A percentile compares a stretch with the other conserved stretches of the same genome.
These are phyloP conservation scores for Trichoderma koningiopsis DNA, from an alignment of 2,329 filamentous ascomycete genomes.

Conservation along the genomic window DNA sequence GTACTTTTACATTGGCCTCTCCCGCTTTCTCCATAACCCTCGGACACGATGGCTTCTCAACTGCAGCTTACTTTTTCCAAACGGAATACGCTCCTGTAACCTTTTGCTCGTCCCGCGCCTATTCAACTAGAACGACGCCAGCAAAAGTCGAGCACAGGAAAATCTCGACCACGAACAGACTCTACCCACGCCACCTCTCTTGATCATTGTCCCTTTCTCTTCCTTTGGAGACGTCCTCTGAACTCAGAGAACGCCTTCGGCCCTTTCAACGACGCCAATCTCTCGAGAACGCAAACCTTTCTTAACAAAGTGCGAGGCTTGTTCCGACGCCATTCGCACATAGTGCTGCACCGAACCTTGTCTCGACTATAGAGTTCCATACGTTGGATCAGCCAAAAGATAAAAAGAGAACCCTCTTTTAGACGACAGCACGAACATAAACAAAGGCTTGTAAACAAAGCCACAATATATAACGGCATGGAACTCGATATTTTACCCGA, in stretches of 20 bases:
- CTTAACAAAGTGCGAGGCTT: not conserved
- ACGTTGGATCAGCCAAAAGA: not conserved
- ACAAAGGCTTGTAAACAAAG: not conserved
- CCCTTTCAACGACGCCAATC: not conserved
- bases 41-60: constrained; percentile 31
- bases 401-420: not conserved
- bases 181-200: not conserved
- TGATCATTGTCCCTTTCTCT: not conserved
- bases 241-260: not conserved
- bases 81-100: constrained; percentile 30
- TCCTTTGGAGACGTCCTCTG: not conserved
- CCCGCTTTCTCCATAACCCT: constrained; percentile 10
- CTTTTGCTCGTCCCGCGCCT: constrained; percentile 22
- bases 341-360: not conserved
- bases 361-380: not conserved
- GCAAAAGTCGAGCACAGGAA: not conserved
- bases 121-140: not conserved
- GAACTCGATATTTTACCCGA: not conserved
- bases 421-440: not conserved
- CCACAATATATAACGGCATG: constrained; percentile 4
- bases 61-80: constrained; percentile 29
- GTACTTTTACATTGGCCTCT: constrained; percentile 13
- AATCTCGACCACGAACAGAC: not conserved
- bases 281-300: not conserved
- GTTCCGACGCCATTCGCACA: not conserved